Percentiles rank a stretch among this genome's conserved stretches.
These are phyloP conservation scores for Malus hybrid DNA, from an alignment of 331 rosid species.

Conservation along the genomic window DNA sequence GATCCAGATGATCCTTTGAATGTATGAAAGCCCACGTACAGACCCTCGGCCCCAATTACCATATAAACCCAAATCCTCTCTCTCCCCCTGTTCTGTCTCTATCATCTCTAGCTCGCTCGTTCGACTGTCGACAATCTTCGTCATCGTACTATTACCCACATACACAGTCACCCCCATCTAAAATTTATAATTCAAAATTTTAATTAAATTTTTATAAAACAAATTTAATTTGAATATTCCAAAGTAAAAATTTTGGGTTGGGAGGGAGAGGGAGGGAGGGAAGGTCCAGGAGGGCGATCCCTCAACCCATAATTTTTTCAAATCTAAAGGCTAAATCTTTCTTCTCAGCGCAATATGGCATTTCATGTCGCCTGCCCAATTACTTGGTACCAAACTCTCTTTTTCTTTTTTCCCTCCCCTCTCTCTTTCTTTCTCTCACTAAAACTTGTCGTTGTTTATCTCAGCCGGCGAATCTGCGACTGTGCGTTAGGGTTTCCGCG, in stretches of 20 bases:
- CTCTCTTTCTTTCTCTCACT: neutral
- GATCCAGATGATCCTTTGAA: no score
- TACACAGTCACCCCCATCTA: neutral
- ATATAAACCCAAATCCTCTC: no score
- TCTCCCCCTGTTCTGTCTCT: no score
- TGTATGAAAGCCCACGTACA: no score
- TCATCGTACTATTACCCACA: neutral
- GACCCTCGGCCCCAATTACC: no score
- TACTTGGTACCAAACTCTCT: constrained; percentile 55
- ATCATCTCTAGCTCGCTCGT: no score
- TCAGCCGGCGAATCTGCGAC: constrained; percentile 82
- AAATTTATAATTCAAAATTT: neutral
- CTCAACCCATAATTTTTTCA: constrained; percentile 32
- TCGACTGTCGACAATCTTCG: neutral
- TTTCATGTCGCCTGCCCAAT: constrained; percentile 99
- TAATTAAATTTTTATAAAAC: neutral
- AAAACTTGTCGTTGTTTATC: neutral
- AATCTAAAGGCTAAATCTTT: constrained; percentile 47
- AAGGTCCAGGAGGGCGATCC: constrained; percentile 40
- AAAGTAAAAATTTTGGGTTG: constrained; percentile 30
- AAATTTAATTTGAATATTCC: neutral
- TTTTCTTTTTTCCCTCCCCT: neutral
- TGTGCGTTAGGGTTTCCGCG: constrained; percentile 92
- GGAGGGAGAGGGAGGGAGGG: neutral
- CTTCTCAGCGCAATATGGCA: constrained; percentile 87